Base-by-base conservation (phyloP, 2,329 filamentous ascomycete genomes). In the Xylariaceae sp. region DNA sequence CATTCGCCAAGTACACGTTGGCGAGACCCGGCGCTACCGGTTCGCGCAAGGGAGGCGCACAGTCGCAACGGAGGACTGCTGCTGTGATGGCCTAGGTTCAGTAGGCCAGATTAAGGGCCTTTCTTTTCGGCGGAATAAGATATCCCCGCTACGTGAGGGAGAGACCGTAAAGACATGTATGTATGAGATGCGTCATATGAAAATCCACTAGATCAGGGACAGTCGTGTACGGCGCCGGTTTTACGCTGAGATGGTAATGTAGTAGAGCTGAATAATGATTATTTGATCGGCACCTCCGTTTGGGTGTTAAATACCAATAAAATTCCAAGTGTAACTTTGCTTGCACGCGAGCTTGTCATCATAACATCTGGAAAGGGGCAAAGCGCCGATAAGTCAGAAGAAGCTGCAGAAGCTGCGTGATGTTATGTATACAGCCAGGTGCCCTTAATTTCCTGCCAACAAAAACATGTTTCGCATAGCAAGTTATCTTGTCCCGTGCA, bases 1-100 rank as follows among this genome's bases (percentile, higher is more conserved):
- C 95, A 3, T 99, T 99, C 78, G 92, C 95, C 68, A 99, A 99
- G 79, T 99, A 98, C 71, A 90, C 88, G 1, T 73, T 87, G 48
- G 79, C 77, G 7, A 74, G 82, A 60, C 81, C 82, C 0, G 77
- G 78, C n/a, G 66, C 66, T 20, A 48, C 40, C 3, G 47, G 50
- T 40, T 49, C 58, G 3, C 64, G 54, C 26, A 65, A 60, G 49
- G 56, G 60, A 18, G 64, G 55, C 14, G 61, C 59, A 21, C 64
- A 65, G 45, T 44, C 65, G 32, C 64, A 64, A 44, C 61, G 63
- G 45, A 63, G 63, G 26, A 60, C 64, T 41, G 50, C 62, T 19
- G 53, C 63, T 1, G 65, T 57, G 12, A 56, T 54, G 9, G 64
- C 63, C 16, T 68, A 66, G 40, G 18, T 12, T 10, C 21, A 9